Evolutionary conservation across 108 stramenopile species (phyloP).

Genomic region (Mayamaea pseudoterrestris): DNA sequence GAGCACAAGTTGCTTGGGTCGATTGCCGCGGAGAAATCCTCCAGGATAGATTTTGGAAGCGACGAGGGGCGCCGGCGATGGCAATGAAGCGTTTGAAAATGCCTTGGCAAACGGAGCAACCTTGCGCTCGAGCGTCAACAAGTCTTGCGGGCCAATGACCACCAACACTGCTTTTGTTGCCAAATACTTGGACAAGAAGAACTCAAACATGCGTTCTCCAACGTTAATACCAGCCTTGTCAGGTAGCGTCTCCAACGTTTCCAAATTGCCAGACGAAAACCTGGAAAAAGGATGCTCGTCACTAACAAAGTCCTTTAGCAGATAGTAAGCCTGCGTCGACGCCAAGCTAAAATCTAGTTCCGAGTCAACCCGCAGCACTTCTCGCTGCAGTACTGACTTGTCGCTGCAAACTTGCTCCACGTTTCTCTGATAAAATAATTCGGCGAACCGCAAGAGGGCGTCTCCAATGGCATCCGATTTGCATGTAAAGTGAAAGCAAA

Average conservation of each 20-base stretch:
- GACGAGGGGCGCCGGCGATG: constrained; percentile 5
- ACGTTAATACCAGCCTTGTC: constrained; percentile 35
- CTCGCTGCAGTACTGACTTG: constrained; percentile 28
- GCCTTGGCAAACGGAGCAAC: constrained; percentile 48
- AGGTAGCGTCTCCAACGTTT: constrained; percentile 42
- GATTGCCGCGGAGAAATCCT: constrained; percentile 2
- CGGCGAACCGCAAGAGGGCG: constrained; percentile 47
- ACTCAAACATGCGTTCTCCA: constrained; percentile 21
- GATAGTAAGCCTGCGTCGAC: constrained; percentile 30
- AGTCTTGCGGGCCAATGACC: constrained; percentile 33
- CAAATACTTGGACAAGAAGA: constrained; percentile 45
- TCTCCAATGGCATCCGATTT: constrained; percentile 26
- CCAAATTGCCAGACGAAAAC: constrained; percentile 38
- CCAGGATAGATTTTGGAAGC: constrained; percentile 5
- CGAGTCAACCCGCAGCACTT: constrained; percentile 47
- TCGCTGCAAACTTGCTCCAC: constrained; percentile 24
- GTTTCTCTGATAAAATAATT: constrained; percentile 26
- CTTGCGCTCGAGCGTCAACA: constrained; percentile 42
- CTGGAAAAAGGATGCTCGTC: constrained; percentile 57
- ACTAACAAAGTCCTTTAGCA: constrained; percentile 47
- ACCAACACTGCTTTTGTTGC: constrained; percentile 50
- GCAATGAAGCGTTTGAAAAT: background rate
- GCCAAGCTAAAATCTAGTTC: constrained; percentile 50
- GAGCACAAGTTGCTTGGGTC: constrained; percentile 7
- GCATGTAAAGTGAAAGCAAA: constrained; percentile 58